Evolutionary conservation across 2,329 filamentous ascomycete species (phyloP).

Genomic region (Pseudogymnoascus sp.): DNA sequence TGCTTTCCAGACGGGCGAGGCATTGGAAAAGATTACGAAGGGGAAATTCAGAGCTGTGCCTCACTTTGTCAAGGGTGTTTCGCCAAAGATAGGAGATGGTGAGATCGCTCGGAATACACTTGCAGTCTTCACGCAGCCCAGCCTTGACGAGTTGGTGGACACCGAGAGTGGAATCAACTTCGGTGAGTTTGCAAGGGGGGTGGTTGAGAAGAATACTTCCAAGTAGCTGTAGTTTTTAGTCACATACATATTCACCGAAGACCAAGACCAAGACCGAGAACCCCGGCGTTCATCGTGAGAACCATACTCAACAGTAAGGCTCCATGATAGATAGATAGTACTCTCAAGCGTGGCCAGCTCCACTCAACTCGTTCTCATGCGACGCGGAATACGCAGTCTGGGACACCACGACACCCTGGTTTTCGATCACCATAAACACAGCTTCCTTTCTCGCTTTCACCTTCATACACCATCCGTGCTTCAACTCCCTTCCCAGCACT

Average conservation of each 20-base stretch:
- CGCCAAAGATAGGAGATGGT: constrained; percentile 42
- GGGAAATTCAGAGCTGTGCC: constrained; percentile 90
- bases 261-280: neutral
- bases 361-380: neutral
- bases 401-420: neutral
- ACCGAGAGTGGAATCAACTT: constrained; percentile 58
- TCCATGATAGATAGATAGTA: too few species aligned
- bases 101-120: constrained; percentile 75
- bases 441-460: neutral
- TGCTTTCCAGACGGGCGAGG: constrained; percentile 92
- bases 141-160: constrained; percentile 73
- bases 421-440: too few species aligned
- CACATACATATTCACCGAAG: neutral
- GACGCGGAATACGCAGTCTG: neutral
- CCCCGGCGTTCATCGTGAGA: neutral
- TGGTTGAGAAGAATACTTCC: constrained; percentile 29
- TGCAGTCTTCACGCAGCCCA: constrained; percentile 95
- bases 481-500: too few species aligned
- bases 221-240: constrained; percentile 17
- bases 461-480: too few species aligned
- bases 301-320: neutral
- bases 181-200: constrained; percentile 58
- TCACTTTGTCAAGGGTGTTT: constrained; percentile 81
- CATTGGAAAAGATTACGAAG: constrained; percentile 81
- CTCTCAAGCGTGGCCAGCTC: neutral